Percentiles rank a stretch among this genome's conserved stretches.
Evolutionary conservation across 2,329 filamentous ascomycete species (phyloP).

Genomic region (Exophiala spinifera): DNA sequence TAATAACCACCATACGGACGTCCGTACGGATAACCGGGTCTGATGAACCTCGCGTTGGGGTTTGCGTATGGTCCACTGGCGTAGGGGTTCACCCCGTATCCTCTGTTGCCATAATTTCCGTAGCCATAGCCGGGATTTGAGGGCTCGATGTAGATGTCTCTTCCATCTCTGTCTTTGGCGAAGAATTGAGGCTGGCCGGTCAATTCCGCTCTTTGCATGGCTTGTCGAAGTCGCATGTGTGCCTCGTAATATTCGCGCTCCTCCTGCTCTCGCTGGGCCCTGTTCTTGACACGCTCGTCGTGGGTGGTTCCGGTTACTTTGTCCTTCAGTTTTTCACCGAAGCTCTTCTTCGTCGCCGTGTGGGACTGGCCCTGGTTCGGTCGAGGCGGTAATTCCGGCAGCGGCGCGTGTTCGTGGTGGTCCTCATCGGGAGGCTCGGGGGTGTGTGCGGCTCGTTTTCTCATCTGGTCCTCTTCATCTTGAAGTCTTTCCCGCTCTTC

Average conservation of each 20-base stretch:
- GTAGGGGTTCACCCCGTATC: conserved; percentile 47
- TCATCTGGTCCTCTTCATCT: conserved; percentile 31
- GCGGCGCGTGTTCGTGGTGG: conserved; percentile 33
- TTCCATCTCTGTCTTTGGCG: conserved; percentile 52
- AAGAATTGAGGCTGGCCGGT: conserved; percentile 57
- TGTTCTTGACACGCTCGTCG: conserved; percentile 49
- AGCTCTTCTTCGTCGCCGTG: conserved; percentile 37
- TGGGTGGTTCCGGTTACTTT: conserved; percentile 41
- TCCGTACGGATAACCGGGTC: conserved; percentile 49
- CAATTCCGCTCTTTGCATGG: conserved; percentile 50
- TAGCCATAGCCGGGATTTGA: conserved; percentile 36
- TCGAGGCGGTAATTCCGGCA: conserved; percentile 21
- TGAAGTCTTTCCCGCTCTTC: conserved; percentile 51
- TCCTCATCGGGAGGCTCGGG: conserved; percentile 25
- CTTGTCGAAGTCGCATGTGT: conserved; percentile 50
- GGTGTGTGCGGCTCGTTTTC: conserved; percentile 24
- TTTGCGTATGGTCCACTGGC: conserved; percentile 37
- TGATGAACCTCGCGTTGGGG: conserved; percentile 49
- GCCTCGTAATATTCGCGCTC: conserved; percentile 53
- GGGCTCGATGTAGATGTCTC: conserved; percentile 59
- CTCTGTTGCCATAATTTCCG: conserved; percentile 17
- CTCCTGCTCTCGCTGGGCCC: conserved; percentile 46
- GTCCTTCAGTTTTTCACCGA: conserved; percentile 59
- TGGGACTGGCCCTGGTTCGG: conserved; percentile 9
- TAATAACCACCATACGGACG: conserved; percentile 44